Evolutionary conservation across 1,139 yeast species (phyloP).

Genomic region (Kazachstania sp.): DNA sequence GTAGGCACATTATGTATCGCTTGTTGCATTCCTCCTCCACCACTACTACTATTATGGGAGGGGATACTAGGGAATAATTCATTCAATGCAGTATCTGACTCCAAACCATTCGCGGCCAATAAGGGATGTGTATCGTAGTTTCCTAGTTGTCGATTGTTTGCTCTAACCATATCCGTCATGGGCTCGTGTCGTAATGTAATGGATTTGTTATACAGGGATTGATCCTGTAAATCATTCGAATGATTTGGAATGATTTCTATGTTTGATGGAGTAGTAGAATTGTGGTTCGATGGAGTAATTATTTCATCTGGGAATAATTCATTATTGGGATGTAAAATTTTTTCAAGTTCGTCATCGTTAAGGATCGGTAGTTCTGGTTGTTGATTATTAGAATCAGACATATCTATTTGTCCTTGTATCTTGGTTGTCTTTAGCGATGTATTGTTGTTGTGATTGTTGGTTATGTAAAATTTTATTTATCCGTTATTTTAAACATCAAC

Average conservation of each 20-base stretch:
- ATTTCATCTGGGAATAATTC: slow-evolving; percentile 12
- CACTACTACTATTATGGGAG: too few species aligned
- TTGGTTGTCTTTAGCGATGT: too few species aligned
- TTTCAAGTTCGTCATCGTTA: slow-evolving; percentile 22
- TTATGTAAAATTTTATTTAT: too few species aligned
- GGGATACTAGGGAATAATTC: not conserved
- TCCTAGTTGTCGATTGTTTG: not conserved
- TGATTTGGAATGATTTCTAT: not conserved
- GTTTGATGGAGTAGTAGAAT: not conserved
- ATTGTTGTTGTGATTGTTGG: too few species aligned
- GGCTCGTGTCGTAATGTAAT: not conserved
- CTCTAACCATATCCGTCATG: not conserved
- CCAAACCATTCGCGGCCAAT: too few species aligned
- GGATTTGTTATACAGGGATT: slow-evolving; percentile 1
- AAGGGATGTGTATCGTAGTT: not conserved
- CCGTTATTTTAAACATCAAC: too few species aligned
- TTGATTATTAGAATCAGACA: slow-evolving; percentile 1
- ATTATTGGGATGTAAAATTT: slow-evolving; percentile 16
- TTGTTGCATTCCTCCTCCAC: too few species aligned
- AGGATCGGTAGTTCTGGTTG: slow-evolving; percentile 10
- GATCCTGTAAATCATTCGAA: not conserved
- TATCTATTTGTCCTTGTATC: not conserved
- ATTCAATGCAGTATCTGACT: not conserved
- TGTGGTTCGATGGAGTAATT: slow-evolving; percentile 3
- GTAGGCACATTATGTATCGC: not conserved